Evolutionary conservation across 805 yeast genomes (phyloP), one percentile per base, ranked within the genome.

Genomic region (Kazachstania kunashirensis): DNA sequence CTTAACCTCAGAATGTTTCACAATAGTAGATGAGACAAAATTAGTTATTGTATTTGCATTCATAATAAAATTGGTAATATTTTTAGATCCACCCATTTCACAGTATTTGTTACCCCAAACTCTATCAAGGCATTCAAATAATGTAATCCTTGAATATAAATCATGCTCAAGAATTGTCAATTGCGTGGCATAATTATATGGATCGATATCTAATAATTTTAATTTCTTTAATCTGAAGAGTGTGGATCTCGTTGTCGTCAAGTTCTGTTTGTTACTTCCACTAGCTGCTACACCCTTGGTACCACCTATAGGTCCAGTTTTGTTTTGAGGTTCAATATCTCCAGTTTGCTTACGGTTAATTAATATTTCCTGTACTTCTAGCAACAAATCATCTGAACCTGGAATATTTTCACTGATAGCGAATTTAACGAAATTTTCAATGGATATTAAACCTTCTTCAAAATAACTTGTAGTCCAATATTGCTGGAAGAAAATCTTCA

Each of bases 41-140:
- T 81, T 82, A 0, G 96, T 85, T 40, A 88, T 61, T 39, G 75
- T 75, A 52, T 89, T 89, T 14, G 95, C 85, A 38, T 79, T 75
- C 34, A 70, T 65, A 44, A 84, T 80, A 50, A 83, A 83, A 21
- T 63, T 65, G 15, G 80, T 67, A 36, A 83, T 75, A 50, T 70
- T 62, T 37, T 71, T 70, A 19, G 68, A 66, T 2, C 71, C 73
- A 19, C 74, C 76, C 40, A 65, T 52, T 33, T 63, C 48, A n/a
- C 83, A 79, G 33, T 78, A 73, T 49, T 72, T 74, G 41, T 71
- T 71, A 17, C 81, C 79, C 83, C 94, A 84, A 0, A 79, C 77
- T 49, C 89, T 75, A 33, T 79, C 75, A 33, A 86, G 61, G 50
- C 92, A 78, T 47, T 88, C 92, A 46, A 72, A 72, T 36, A 77